Conservation (phyloP, 2,329 filamentous ascomycete species). For the Xylariaceae sp. region DNA sequence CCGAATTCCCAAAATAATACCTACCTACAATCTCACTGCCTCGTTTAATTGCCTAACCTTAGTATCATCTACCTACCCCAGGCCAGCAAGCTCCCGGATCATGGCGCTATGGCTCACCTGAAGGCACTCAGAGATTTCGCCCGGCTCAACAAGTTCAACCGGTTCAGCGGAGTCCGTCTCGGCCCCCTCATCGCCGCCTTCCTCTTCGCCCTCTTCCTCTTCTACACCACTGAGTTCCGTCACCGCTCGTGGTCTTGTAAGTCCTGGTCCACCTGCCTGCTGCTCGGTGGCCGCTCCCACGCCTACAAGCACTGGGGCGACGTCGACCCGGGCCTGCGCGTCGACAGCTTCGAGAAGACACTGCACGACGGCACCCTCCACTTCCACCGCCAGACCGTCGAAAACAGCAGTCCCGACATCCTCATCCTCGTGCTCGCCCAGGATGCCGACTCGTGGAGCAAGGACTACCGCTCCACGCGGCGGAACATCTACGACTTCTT, state of each 20-base stretch:
- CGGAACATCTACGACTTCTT: conserved; percentile 30
- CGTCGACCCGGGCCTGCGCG: conserved; percentile 16
- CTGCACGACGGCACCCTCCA: conserved; percentile 24
- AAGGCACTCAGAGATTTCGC: conserved; percentile 5
- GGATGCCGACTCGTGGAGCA: conserved; percentile 28
- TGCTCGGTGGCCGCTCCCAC: conserved; percentile 18
- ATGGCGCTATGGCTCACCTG: conserved; percentile 10
- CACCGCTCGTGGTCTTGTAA: conserved; percentile 28
- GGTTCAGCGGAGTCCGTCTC: conserved; percentile 15
- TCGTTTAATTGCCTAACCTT: too few species aligned
- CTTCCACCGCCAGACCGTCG: conserved; percentile 23
- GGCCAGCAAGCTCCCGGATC: neutral
- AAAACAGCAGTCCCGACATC: conserved; percentile 20
- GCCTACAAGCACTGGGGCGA: conserved; percentile 25
- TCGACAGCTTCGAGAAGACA: conserved; percentile 21
- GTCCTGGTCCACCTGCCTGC: conserved; percentile 22
- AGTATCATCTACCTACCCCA: too few species aligned
- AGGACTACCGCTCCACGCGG: conserved; percentile 26
- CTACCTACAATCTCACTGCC: too few species aligned
- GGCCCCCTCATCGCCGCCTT: conserved; percentile 16
- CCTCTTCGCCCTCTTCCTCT: conserved; percentile 22
- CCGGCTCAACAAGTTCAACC: conserved; percentile 8
- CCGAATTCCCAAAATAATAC: too few species aligned
- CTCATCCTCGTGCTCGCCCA: conserved; percentile 27
- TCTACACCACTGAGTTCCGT: conserved; percentile 26